phyloP scores from a whole-genome alignment of 352 stramenopile species.

The Pythium rishiriense region DNA sequence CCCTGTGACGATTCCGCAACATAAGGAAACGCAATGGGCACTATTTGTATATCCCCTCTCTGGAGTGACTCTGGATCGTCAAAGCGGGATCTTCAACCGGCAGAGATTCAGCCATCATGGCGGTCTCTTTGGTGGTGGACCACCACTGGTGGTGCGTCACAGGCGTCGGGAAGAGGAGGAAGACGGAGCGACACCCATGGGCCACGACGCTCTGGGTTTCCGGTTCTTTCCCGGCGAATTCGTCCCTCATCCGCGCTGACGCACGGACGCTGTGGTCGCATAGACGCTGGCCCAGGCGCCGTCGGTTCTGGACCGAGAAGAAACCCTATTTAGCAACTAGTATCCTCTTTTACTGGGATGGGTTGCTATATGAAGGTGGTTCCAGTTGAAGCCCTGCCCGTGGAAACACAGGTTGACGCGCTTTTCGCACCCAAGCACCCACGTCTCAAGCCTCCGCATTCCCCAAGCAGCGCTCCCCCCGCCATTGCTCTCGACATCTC shows the following conservation, averaged over 20 bases:
- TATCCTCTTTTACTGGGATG: not conserved
- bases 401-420: not conserved
- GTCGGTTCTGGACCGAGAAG: not conserved
- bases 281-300: not conserved
- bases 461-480: slow-evolving; percentile 3
- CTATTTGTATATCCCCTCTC: not conserved
- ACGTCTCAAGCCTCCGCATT: slow-evolving; percentile 2
- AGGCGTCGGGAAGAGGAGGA: too few species aligned
- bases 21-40: not conserved
- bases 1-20: not conserved
- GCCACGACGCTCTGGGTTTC: too few species aligned
- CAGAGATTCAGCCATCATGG: not conserved
- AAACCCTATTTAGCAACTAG: not conserved
- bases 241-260: too few species aligned
- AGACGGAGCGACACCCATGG: too few species aligned
- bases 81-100: not conserved
- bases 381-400: not conserved
- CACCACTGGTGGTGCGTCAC: too few species aligned
- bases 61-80: not conserved
- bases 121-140: slow-evolving; percentile 3
- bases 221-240: too few species aligned
- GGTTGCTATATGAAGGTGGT: not conserved
- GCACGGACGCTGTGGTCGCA: too few species aligned
- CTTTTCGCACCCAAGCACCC: not conserved
- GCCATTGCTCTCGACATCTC: not conserved